These are phyloP conservation scores for Arxiozyma slooffiae DNA, from an alignment of 1,139 yeast species.

Conservation along the genomic window DNA sequence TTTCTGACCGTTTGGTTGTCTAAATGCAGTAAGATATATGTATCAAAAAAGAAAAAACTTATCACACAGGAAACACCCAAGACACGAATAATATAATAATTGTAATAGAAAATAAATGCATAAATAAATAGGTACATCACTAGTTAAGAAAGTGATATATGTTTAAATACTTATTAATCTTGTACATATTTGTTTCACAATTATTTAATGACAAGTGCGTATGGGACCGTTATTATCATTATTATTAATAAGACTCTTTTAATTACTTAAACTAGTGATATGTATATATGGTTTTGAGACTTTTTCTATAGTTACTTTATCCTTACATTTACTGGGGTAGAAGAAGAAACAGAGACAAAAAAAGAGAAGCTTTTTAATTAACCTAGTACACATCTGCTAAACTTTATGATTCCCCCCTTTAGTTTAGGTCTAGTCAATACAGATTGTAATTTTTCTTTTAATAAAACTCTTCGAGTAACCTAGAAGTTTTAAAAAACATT, in stretches of 20 bases:
- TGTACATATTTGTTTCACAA: neutral
- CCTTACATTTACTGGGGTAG: neutral
- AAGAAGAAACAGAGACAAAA: neutral
- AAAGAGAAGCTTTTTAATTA: slow-evolving; percentile 1
- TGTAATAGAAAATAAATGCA: neutral
- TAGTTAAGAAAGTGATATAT: too few relatives aligned
- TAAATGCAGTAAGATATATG: slow-evolving; percentile 40
- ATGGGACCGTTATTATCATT: neutral
- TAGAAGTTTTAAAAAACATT: slow-evolving; percentile 7
- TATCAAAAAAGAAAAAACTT: slow-evolving; percentile 16
- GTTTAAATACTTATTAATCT: too few relatives aligned
- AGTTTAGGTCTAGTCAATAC: slow-evolving; percentile 5
- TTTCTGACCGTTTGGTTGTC: slow-evolving; percentile 50
- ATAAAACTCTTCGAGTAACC: slow-evolving; percentile 10
- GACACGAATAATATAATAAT: neutral
- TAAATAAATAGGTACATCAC: neutral
- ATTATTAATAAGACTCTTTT: neutral
- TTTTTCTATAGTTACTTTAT: slow-evolving; percentile 2
- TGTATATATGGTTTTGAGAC: slow-evolving; percentile 5
- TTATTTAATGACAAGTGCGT: neutral
- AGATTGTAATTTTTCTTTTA: slow-evolving; percentile 7
- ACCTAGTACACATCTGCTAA: neutral
- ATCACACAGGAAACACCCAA: neutral
- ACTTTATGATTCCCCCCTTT: neutral
- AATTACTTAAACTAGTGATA: slow-evolving; percentile 8